phyloP scores from a whole-genome alignment of 768 basidiomycete species.

The Tricholoma flavovirens region DNA sequence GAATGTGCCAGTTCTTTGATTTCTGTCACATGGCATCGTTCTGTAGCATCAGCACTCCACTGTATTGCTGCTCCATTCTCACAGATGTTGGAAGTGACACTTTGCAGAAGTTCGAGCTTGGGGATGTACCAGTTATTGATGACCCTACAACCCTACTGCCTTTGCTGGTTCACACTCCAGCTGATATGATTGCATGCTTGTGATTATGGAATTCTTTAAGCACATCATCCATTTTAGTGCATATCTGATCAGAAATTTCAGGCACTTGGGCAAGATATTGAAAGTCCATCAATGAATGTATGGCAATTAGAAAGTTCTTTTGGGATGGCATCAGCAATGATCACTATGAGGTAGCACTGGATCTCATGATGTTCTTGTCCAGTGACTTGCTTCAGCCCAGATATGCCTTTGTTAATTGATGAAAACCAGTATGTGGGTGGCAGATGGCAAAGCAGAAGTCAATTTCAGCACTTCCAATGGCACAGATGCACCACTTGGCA shows the following conservation, averaged over 20 bases:
- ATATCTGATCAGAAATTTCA: neutral
- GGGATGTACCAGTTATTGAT: neutral
- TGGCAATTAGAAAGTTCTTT: constrained; percentile 22
- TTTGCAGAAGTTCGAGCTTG: neutral
- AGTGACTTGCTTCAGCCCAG: constrained; percentile 35
- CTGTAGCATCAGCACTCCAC: constrained; percentile 7
- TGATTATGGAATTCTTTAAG: constrained; percentile 1
- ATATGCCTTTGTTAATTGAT: constrained; percentile 30
- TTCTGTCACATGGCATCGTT: constrained; percentile 7
- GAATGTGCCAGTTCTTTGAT: constrained; percentile 3
- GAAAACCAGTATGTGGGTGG: constrained; percentile 32
- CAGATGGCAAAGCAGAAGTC: constrained; percentile 32
- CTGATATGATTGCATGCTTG: neutral
- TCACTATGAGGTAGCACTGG: constrained; percentile 29
- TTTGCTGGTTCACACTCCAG: neutral
- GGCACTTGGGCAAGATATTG: neutral
- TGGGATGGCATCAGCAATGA: constrained; percentile 29
- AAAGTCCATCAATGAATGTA: constrained; percentile 16
- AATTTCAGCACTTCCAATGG: constrained; percentile 25
- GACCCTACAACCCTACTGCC: neutral
- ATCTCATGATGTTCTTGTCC: too few species aligned
- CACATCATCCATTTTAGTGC: neutral
- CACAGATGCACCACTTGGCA: constrained; percentile 30
- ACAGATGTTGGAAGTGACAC: constrained; percentile 1
- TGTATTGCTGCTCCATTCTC: constrained; percentile 5